Conservation (phyloP, 1,284 basidiomycete species). For the Naganishia albida region DNA sequence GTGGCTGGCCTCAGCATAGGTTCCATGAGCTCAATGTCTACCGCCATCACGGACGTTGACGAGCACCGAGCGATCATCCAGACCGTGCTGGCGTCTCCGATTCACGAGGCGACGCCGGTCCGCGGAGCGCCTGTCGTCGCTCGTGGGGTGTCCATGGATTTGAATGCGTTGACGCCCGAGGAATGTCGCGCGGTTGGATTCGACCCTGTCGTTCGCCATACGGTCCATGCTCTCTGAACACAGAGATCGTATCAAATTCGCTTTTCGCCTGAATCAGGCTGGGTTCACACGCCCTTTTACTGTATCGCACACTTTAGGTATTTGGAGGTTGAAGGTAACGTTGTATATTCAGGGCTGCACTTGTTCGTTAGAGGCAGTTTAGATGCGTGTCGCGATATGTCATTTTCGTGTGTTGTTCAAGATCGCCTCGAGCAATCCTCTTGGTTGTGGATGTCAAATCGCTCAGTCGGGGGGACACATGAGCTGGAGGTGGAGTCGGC, state of each 20-base stretch:
- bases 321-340: no score
- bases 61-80: slow-evolving; percentile 12
- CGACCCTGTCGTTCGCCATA: not conserved
- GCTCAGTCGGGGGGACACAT: no score
- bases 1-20: slow-evolving; percentile 7
- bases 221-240: no score
- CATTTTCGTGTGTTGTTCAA: no score
- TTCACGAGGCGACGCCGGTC: slow-evolving; percentile 2
- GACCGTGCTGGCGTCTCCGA: slow-evolving; percentile 13
- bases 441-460: no score
- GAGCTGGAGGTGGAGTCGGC: no score
- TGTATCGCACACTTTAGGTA: no score
- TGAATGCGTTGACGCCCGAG: slow-evolving; percentile 18
- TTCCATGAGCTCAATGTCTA: slow-evolving; percentile 21
- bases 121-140: slow-evolving; percentile 2
- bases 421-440: no score
- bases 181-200: slow-evolving; percentile 10
- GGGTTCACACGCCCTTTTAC: no score
- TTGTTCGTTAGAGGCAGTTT: no score
- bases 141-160: slow-evolving; percentile 12
- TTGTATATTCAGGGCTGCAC: no score
- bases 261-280: not conserved
- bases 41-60: slow-evolving; percentile 13
- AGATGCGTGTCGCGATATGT: no score
- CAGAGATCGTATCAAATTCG: not conserved